These are phyloP conservation scores for Trametes coccinea DNA, from an alignment of 768 basidiomycete species.

Conservation along the genomic window DNA sequence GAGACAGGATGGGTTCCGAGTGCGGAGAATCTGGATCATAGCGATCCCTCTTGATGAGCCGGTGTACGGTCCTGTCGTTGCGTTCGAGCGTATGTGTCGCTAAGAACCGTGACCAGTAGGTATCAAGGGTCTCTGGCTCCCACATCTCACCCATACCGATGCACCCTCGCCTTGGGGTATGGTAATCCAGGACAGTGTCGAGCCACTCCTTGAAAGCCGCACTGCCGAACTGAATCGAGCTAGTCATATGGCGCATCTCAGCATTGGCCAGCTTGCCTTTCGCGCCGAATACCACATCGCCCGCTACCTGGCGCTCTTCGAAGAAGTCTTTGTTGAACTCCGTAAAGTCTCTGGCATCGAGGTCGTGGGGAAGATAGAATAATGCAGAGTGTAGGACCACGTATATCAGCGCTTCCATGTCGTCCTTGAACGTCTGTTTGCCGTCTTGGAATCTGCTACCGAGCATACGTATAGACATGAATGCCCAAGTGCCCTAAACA, in stretches of 20 bases:
- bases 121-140: not conserved
- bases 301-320: no score
- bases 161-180: not conserved
- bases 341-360: no score
- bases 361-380: no score
- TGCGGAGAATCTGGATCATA: no score
- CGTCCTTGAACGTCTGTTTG: not conserved
- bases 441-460: not conserved
- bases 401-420: conserved; percentile 15
- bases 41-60: no score
- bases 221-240: not conserved
- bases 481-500: conserved; percentile 11
- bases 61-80: not conserved
- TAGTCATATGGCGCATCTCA: not conserved
- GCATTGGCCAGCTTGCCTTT: not conserved
- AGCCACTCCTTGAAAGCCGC: conserved; percentile 2
- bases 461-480: not conserved
- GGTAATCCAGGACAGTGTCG: conserved; percentile 1
- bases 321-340: no score
- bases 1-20: no score
- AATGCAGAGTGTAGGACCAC: conserved; percentile 9
- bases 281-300: no score
- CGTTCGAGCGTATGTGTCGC: not conserved
- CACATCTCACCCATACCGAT: not conserved
- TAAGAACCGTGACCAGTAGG: not conserved